A percentile compares a stretch with the other conserved stretches of the same genome.
Conservation (phyloP, 805 yeast species). For the Candida ficus region DNA sequence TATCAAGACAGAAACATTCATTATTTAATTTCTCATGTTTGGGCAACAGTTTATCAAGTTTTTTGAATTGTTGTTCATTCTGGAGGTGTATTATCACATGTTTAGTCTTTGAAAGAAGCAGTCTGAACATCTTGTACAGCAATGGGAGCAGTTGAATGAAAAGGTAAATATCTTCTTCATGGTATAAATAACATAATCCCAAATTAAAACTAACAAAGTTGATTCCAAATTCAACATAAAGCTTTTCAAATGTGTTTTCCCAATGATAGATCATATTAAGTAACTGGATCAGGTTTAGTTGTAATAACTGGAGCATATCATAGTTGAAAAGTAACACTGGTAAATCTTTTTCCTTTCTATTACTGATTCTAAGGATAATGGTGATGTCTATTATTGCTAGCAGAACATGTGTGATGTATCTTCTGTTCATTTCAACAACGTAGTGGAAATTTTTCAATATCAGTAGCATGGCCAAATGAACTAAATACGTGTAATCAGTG, state of each 20-base stretch:
- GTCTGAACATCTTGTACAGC: constrained; percentile 18
- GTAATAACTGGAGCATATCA: constrained; percentile 3
- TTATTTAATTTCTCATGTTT: background rate
- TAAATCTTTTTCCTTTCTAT: background rate
- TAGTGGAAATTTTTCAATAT: background rate
- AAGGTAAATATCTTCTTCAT: constrained; percentile 5
- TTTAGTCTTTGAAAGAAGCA: constrained; percentile 16
- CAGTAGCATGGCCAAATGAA: background rate
- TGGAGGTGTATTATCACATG: constrained; percentile 8
- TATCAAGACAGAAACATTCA: background rate
- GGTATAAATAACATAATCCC: constrained; percentile 1
- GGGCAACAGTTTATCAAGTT: background rate
- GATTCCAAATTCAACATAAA: constrained; percentile 1
- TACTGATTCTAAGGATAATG: background rate
- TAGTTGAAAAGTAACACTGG: constrained; percentile 1
- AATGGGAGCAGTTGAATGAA: constrained; percentile 16
- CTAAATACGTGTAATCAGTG: background rate
- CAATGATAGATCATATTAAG: background rate
- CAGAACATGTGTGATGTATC: background rate
- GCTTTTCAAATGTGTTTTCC: constrained; percentile 1
- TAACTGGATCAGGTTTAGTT: constrained; percentile 1
- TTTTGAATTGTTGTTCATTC: background rate
- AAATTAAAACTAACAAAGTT: constrained; percentile 3
- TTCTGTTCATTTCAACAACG: background rate
- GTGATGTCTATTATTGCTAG: background rate